A percentile compares a stretch with the other conserved stretches of the same genome.
phyloP scores from a whole-genome alignment of 1,284 basidiomycete species.

The Sporisorium graminicola region DNA sequence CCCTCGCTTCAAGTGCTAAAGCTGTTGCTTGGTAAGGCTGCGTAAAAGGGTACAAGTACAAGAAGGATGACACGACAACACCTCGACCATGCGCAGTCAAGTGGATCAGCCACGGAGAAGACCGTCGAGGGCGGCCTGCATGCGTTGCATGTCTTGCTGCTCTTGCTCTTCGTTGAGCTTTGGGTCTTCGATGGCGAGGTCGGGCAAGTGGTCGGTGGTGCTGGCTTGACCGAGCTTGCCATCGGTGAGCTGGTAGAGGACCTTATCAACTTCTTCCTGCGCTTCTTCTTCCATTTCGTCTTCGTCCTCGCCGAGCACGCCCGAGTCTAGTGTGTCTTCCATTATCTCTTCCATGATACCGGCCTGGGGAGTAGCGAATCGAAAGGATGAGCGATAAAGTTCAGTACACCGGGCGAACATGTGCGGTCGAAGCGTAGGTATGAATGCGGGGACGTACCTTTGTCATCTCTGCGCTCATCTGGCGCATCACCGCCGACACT shows the following conservation, averaged over 20 bases:
- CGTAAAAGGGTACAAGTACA: conserved; percentile 8
- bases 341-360: conserved; percentile 72
- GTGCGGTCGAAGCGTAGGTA: neutral
- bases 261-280: conserved; percentile 95
- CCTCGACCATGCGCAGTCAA: neutral
- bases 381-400: too few species aligned
- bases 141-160: conserved; percentile 61
- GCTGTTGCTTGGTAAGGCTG: neutral
- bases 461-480: conserved; percentile 99
- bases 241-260: conserved; percentile 93
- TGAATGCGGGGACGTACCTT: conserved; percentile 73
- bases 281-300: conserved; percentile 97
- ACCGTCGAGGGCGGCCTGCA: conserved; percentile 67
- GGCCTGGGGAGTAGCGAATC: too few species aligned
- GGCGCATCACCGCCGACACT: conserved; percentile 90
- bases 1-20: neutral
- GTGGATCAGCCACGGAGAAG: conserved; percentile 56
- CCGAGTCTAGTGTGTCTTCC: conserved; percentile 71
- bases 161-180: conserved; percentile 51
- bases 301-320: conserved; percentile 76
- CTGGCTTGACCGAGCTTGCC: conserved; percentile 76
- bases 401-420: neutral
- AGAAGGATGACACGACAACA: neutral
- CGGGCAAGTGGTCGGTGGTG: conserved; percentile 57
- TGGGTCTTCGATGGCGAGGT: conserved; percentile 49